Evolutionary conservation across 345 rosid genomes (phyloP).

Genomic region (Aegle marmelos): DNA sequence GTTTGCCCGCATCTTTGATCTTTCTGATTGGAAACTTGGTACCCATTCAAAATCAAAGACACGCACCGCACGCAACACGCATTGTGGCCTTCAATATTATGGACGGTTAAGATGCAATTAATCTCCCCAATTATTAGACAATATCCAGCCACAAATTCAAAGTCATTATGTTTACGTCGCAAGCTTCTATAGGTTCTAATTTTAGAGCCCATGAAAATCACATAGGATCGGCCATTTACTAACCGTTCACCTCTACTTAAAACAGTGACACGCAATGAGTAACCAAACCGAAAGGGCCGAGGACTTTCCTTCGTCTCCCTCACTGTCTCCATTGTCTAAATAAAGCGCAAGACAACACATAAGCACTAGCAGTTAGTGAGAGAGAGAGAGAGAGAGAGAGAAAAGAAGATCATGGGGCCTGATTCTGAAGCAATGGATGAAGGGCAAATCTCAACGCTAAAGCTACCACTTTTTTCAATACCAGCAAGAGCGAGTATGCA

Average conservation of each 20-base stretch:
- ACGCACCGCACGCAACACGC: not conserved
- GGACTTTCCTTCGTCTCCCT: not conserved
- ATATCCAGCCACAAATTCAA: not conserved
- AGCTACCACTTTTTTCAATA: constrained; percentile 37
- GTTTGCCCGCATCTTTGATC: not conserved
- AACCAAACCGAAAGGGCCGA: not conserved
- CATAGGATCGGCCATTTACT: not conserved
- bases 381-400: constrained; percentile 2
- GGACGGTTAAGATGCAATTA: not conserved
- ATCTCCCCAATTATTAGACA: not conserved
- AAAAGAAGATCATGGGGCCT: constrained; percentile 20
- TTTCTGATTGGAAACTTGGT: not conserved
- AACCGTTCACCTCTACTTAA: not conserved
- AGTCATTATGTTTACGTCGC: not conserved
- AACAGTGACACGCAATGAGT: not conserved
- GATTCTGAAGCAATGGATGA: constrained; percentile 23
- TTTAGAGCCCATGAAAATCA: not conserved
- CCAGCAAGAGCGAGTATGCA: constrained; percentile 30
- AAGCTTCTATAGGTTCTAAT: not conserved
- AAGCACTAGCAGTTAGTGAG: not conserved
- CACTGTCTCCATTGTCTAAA: constrained; percentile 14
- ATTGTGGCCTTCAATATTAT: not conserved
- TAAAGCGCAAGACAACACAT: not conserved
- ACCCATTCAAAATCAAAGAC: not conserved
- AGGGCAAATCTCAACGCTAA: constrained; percentile 26